phyloP scores from a whole-genome alignment of 352 stramenopile species.

The Globisporangium uncinulatum region DNA sequence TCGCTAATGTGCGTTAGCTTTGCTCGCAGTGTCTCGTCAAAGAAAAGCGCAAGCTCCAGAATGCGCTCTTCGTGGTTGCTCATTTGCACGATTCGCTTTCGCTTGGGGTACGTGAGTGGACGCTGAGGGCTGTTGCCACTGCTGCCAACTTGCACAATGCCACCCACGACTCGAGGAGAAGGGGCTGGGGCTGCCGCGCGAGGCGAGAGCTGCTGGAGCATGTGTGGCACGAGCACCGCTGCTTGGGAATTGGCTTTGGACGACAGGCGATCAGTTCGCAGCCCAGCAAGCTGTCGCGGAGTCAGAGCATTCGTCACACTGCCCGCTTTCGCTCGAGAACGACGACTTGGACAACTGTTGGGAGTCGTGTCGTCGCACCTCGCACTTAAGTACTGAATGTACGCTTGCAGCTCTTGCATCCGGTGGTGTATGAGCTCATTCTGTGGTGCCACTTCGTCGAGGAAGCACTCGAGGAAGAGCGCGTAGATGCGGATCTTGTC shows the following conservation, averaged over 20 bases:
- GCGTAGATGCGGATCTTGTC: slow-evolving; percentile 30
- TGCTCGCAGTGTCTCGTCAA: slow-evolving; percentile 17
- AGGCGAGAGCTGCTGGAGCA: slow-evolving; percentile 23
- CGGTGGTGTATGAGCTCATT: neutral
- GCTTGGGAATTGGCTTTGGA: slow-evolving; percentile 9
- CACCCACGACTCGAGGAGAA: neutral
- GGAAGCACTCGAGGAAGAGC: slow-evolving; percentile 18
- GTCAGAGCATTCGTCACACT: neutral
- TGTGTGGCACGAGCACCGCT: slow-evolving; percentile 7
- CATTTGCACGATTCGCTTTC: slow-evolving; percentile 32
- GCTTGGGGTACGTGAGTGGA: slow-evolving; percentile 1
- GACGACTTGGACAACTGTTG: neutral
- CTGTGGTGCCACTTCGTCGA: slow-evolving; percentile 21
- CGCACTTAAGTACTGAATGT: slow-evolving; percentile 20
- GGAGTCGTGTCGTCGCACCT: neutral
- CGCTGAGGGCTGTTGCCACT: neutral
- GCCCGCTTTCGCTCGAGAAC: neutral
- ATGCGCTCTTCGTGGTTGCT: slow-evolving; percentile 37
- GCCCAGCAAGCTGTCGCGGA: neutral
- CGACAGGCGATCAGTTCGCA: slow-evolving; percentile 8
- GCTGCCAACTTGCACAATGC: neutral
- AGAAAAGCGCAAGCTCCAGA: slow-evolving; percentile 31
- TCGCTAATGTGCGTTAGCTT: neutral
- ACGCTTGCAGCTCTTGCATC: slow-evolving; percentile 18
- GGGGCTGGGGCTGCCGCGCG: neutral